Base-by-base conservation (phyloP, 139 green algal species). In the Chlorella sp. region DNA sequence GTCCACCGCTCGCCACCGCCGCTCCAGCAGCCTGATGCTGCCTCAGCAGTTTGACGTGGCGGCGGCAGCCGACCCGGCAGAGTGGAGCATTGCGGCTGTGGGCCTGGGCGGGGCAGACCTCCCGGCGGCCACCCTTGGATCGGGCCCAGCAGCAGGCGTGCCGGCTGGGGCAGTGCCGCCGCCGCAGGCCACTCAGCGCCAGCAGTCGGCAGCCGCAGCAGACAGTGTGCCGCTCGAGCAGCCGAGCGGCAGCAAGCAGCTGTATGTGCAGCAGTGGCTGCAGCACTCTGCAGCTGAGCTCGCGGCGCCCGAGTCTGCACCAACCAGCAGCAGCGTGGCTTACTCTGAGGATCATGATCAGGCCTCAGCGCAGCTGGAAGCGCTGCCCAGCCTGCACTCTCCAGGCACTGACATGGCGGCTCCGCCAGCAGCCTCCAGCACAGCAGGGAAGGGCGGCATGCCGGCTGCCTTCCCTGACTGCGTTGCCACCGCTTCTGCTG, bases 221-320 rank as follows among this genome's bases (percentile, higher is more conserved):
- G 70, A 22, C 41, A 34, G 2, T 24, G 40, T 38, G 41, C 41
- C n/a, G 24, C 41, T 73, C 56, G 17, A 72, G 20, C 26, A 40
- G 28, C 56, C 69, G 43, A 32, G n/a, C 60, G 67, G 79, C 79
- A 76, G 79, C 79, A 84, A 84, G 79, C 79, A 76, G 30, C 43
- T 75, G n/a, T 84, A 84, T 32, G 79, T 84, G 43, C 64, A 62
- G 28, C 32, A 84, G 79, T 84, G 79, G 79, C 79, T 84, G 79
- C 79, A 84, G 62, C 43, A 26, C 32, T 83, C 77, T 3, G 40
- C 77, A 3, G 60, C 77, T 16, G 60, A 83, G 40, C 60, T 73
- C 40, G 60, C 36, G 6, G 76, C 70, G 16, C 24, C 54, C 7
- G 46, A n/a, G 9, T 41, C 44, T 2, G 24, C 32, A 14, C 44